Base-by-base conservation (phyloP, 192 early-diverging fungal genomes). In the Funneliformis geosporum region DNA sequence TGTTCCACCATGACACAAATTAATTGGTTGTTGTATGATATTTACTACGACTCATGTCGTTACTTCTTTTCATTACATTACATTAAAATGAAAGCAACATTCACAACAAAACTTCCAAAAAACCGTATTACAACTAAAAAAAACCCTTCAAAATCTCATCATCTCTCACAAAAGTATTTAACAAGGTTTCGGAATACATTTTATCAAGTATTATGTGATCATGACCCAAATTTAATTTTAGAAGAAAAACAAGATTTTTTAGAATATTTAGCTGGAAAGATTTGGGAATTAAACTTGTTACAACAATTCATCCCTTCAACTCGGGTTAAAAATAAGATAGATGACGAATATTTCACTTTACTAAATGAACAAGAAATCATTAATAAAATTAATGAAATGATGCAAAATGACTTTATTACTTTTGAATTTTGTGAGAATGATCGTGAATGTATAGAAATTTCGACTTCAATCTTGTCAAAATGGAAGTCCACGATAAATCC, bases 371-470 rank as follows among this genome's bases (percentile, higher is more conserved):
- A 66, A 67, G 62, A 77, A 67, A 27, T 77, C 12, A 23, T 50
- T 21, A 14, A 18, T 14, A 77, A 50, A 66, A 50, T 77, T 47
- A 66, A 8, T 50, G 75, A 77, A 50, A 44, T 77, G 7, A 27
- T 77, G 0, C 47, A 77, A 27, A 23, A 77, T 50, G 75, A 77
- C 46, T 77, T 77, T 77, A 12, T 77, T 16, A 77, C 14, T 16
- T 77, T 77, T 67, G 65, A 50, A 27, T 21, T 77, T 66, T 77
- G 75, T 27, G 4, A 77, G 12, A 27, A 50, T 47, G 62, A 77
- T n/a, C 9, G 66, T 27, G 14, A 64, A 50, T 66, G 61, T 61
- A 21, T 77, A 50, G 62, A 77, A 77, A 77, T 77, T 44, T 77
- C 21, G 65, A 23, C 25, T 10, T 18, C 9, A 12, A 66, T 77